Percentiles rank a stretch among this genome's conserved stretches.
Evolutionary conservation across 2,329 filamentous ascomycete genomes (phyloP).

Genomic region (Bipolaris cookei): DNA sequence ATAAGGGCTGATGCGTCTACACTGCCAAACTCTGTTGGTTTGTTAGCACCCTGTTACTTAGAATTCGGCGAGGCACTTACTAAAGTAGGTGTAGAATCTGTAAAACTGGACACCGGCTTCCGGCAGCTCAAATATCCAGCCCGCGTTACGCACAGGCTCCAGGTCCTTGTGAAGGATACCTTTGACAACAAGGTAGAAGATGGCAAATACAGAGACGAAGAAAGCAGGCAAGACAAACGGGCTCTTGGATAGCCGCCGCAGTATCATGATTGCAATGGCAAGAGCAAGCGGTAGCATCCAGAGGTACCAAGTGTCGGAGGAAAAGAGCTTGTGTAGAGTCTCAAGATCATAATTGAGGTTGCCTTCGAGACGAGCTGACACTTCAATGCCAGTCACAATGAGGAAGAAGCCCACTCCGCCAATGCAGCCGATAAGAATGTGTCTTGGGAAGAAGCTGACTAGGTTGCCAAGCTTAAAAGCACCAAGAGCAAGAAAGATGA

Average conservation of each 20-base stretch:
- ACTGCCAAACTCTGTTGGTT: constrained; percentile 70
- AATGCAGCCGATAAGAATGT: constrained; percentile 96
- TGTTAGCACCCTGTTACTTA: constrained; percentile 5
- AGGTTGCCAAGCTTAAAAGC: constrained; percentile 86
- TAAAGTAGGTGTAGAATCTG: constrained; percentile 95
- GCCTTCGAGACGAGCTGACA: constrained; percentile 86
- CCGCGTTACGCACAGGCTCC: constrained; percentile 69
- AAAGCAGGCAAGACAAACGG: constrained; percentile 87
- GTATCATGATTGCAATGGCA: constrained; percentile 75
- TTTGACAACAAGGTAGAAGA: constrained; percentile 80
- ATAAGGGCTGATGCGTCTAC: constrained; percentile 83
- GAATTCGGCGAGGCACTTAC: constrained; percentile 59
- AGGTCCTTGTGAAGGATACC: constrained; percentile 72
- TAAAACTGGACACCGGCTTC: constrained; percentile 90
- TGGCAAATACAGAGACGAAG: constrained; percentile 76
- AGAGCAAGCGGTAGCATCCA: constrained; percentile 83
- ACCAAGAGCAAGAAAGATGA: constrained; percentile 92
- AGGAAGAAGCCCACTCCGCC: constrained; percentile 97
- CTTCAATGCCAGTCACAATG: constrained; percentile 87
- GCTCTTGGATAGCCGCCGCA: constrained; percentile 77
- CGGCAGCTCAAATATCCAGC: constrained; percentile 92
- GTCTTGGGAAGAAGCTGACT: constrained; percentile 94
- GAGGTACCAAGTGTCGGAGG: constrained; percentile 74
- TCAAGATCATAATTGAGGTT: constrained; percentile 80
- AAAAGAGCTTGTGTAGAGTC: constrained; percentile 76